Evolutionary conservation across 495 filamentous ascomycete genomes (phyloP), one percentile per base, ranked within the genome.

Genomic region (Hypomontagnella monticulosa): DNA sequence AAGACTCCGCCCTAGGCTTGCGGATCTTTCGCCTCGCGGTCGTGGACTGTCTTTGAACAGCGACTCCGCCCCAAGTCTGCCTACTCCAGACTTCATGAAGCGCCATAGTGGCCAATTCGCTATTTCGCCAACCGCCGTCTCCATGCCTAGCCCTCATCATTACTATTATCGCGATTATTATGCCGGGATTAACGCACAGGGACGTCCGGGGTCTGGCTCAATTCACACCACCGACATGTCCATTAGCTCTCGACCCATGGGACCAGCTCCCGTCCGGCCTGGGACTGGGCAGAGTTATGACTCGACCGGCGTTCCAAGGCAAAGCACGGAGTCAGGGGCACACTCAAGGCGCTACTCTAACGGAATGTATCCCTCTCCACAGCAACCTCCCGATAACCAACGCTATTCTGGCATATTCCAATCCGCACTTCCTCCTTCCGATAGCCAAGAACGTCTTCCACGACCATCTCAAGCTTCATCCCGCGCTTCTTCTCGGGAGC

Each of bases 351-450:
- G 71, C n/a, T 80, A 84, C 53, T 83, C 81, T 18, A 80, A 75
- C 66, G 76, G 77, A n/a, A 78, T 76, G 4, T 75, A 79, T 60
- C 75, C 77, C 51, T 80, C 79, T 41, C 73, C 69, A 49, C 75
- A 77, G 47, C 73, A 67, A 12, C 61, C 70, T 37, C 49, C 73
- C 11, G 77, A 83, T 36, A 78, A 75, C 23, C 76, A 80, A 32
- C 79, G 83, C 2, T 78, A 81, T 63, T 92, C 91, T 0, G 88
- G 86, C 12, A 78, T 94, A 32, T 96, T 96, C 79, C 91, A 91
- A 38, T 96, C 92, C 6, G 92, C 92, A 10, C 86, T 96, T 79
- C 91, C 92, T 1, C 87, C 93, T 78, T 87, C 89, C 0, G 92
- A 95, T 68, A 85, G 76, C 10, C 71, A 74, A 32, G 71, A 74